A percentile compares a stretch with the other conserved stretches of the same genome.
phyloP scores from a whole-genome alignment of 2,329 filamentous ascomycete genomes.

The Aureobasidium sp. region DNA sequence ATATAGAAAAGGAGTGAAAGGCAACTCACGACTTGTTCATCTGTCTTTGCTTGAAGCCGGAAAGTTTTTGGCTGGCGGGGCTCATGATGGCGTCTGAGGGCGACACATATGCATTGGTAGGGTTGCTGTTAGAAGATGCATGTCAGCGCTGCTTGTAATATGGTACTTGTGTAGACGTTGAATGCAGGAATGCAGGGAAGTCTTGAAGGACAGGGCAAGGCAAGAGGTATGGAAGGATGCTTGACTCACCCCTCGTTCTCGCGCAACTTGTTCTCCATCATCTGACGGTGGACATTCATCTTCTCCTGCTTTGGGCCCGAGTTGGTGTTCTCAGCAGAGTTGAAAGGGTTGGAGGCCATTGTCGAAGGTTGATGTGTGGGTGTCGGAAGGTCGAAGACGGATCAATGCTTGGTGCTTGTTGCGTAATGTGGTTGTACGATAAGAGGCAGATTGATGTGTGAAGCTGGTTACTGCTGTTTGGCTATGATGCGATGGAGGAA shows the following conservation, averaged over 20 bases:
- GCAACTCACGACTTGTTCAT: constrained; percentile 54
- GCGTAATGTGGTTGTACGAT: neutral
- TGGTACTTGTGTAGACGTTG: neutral
- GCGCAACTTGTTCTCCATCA: constrained; percentile 46
- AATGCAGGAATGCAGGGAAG: neutral
- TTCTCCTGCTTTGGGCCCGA: constrained; percentile 32
- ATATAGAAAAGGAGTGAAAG: neutral
- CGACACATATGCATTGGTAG: constrained; percentile 59
- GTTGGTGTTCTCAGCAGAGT: constrained; percentile 20
- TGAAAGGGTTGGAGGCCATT: constrained; percentile 14
- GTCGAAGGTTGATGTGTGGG: neutral
- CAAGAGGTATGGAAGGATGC: neutral
- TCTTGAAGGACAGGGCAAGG: neutral
- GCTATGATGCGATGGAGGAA: neutral
- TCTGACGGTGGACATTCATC: constrained; percentile 70
- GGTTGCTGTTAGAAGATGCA: neutral
- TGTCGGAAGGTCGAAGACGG: neutral
- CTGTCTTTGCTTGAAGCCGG: constrained; percentile 72
- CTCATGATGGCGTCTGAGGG: constrained; percentile 88
- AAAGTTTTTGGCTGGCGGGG: constrained; percentile 76
- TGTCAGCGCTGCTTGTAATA: neutral
- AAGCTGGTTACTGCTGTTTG: neutral
- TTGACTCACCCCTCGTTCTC: constrained; percentile 9
- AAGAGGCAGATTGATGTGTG: neutral
- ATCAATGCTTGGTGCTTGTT: neutral